These are phyloP conservation scores for Moesziomyces sp. DNA, from an alignment of 1,284 basidiomycete genomes.

Conservation along the genomic window DNA sequence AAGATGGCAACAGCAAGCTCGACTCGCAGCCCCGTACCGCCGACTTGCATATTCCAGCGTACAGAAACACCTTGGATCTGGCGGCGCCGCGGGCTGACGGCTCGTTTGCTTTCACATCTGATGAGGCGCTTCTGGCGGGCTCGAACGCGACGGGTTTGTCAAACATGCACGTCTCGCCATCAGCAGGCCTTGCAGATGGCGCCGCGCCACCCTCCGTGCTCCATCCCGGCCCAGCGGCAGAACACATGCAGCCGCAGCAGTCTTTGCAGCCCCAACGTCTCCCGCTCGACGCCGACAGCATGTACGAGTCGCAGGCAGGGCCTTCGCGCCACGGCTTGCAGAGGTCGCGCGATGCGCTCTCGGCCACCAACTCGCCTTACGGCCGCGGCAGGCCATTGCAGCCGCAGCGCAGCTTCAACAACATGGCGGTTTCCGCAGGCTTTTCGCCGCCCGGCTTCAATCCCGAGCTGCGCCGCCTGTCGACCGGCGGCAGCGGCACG, in stretches of 20 bases:
- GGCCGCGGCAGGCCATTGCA: slow-evolving; percentile 25
- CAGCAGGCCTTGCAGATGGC: slow-evolving; percentile 9
- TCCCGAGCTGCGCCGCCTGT: slow-evolving; percentile 33
- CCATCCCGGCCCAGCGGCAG: slow-evolving; percentile 18
- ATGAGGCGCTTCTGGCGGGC: slow-evolving; percentile 11
- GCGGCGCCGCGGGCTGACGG: slow-evolving; percentile 11
- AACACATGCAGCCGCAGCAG: slow-evolving; percentile 18
- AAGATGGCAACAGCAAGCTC: slow-evolving; percentile 16
- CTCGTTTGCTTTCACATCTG: slow-evolving; percentile 15
- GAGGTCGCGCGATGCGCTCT: slow-evolving; percentile 24
- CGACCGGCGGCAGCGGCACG: slow-evolving; percentile 12
- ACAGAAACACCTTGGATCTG: slow-evolving; percentile 15
- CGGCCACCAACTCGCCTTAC: slow-evolving; percentile 29
- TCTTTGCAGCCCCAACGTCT: slow-evolving; percentile 9
- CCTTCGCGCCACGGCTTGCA: slow-evolving; percentile 30
- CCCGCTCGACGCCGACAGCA: slow-evolving; percentile 19
- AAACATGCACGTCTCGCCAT: slow-evolving; percentile 11
- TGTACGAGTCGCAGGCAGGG: slow-evolving; percentile 43
- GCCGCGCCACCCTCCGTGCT: slow-evolving; percentile 32
- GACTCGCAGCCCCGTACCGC: slow-evolving; percentile 33
- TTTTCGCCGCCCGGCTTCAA: slow-evolving; percentile 32
- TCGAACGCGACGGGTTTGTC: slow-evolving; percentile 4
- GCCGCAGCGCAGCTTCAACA: slow-evolving; percentile 19
- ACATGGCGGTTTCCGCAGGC: slow-evolving; percentile 9
- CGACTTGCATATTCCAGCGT: slow-evolving; percentile 14